A percentile compares a stretch with the other conserved stretches of the same genome.
Evolutionary conservation across 129 eudicot genomes (phyloP).

Genomic region (Saposhnikovia divaricata): DNA sequence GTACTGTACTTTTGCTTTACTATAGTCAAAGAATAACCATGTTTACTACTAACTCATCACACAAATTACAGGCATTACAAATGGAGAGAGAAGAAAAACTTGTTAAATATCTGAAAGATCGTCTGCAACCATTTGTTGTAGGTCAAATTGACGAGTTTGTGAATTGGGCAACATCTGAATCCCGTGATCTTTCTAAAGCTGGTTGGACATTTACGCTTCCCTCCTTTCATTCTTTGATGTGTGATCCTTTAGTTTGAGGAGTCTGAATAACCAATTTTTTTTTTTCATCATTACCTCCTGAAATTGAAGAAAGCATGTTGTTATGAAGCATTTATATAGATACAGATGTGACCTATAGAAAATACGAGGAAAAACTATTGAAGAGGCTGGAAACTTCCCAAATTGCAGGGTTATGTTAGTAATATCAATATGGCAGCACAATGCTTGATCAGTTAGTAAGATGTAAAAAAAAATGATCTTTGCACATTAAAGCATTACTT

Average conservation of each 20-base stretch:
- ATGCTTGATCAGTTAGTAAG: background rate
- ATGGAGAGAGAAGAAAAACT: slow-evolving; percentile 80
- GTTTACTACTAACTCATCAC: background rate
- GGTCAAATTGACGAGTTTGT: slow-evolving; percentile 58
- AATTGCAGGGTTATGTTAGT: background rate
- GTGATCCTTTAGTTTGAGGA: background rate
- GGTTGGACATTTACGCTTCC: slow-evolving; percentile 31
- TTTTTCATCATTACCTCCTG: background rate
- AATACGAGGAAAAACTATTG: background rate
- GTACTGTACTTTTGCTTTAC: slow-evolving; percentile 19
- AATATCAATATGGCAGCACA: background rate
- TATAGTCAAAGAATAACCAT: background rate
- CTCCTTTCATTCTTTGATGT: background rate
- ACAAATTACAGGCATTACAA: slow-evolving; percentile 44
- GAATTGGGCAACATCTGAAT: slow-evolving; percentile 71
- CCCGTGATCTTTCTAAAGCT: slow-evolving; percentile 68
- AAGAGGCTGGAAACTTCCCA: background rate
- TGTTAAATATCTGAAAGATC: slow-evolving; percentile 44
- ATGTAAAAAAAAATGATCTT: background rate
- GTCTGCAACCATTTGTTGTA: slow-evolving; percentile 63
- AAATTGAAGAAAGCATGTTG: background rate
- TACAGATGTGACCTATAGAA: background rate
- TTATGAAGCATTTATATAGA: background rate
- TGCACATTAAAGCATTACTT: background rate
- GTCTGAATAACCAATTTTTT: background rate